phyloP scores from a whole-genome alignment of 202 grass and related monocot genomes.

The Zoysia matrella region DNA sequence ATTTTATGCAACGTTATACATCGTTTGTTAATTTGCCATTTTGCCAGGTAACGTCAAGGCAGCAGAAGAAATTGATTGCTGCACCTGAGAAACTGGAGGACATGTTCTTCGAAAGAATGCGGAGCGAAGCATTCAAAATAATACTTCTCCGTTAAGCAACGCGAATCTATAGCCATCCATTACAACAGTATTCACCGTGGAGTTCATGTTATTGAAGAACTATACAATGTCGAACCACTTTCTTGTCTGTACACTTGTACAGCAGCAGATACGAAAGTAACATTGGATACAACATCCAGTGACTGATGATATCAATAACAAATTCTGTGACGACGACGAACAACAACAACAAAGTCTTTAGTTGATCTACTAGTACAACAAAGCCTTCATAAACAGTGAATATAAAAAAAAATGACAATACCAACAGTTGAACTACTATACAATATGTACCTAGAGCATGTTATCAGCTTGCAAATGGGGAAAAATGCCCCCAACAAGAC shows the following conservation, averaged over 20 bases:
- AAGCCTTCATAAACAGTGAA: background rate
- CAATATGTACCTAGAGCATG: slow-evolving; percentile 9
- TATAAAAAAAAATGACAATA: background rate
- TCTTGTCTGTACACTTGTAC: background rate
- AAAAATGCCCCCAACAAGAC: background rate
- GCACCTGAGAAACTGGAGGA: background rate
- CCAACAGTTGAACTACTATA: background rate
- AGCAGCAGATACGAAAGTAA: background rate
- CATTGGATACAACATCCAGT: background rate
- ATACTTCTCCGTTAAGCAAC: background rate
- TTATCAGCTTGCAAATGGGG: background rate
- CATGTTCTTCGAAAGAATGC: background rate
- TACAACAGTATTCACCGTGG: background rate
- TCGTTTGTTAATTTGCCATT: background rate
- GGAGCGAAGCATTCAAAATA: background rate
- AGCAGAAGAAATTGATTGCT: background rate
- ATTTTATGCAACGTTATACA: background rate
- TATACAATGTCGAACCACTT: background rate
- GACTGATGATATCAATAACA: no score
- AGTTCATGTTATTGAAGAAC: no score
- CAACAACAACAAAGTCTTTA: no score
- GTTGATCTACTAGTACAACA: no score
- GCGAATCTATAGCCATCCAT: background rate
- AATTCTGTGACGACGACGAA: background rate
- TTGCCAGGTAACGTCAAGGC: background rate